Evolutionary conservation across 2,329 filamentous ascomycete genomes (phyloP), one percentile per base, ranked within the genome.

Genomic region (Aspergillus eucalypticola): DNA sequence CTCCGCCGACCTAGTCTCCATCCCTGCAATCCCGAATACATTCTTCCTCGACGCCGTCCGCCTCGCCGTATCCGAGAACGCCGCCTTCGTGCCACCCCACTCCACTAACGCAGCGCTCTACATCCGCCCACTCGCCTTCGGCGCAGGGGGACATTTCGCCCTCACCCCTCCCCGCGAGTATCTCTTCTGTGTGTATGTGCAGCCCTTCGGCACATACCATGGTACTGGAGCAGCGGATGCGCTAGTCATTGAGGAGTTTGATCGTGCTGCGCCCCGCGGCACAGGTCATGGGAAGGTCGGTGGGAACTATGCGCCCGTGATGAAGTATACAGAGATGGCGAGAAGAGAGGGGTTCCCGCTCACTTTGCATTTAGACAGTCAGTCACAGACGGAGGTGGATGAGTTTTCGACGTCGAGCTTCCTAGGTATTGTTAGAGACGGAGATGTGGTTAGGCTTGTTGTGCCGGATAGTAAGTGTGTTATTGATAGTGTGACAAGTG

Each of bases 401-500:
- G 56, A 58, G 25, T 58, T 58, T 8, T 52, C 46, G 6, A 58
- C 56, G 48, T 42, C 29, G 10, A 39, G 48, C 17, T 58, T 58
- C 35, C 11, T 58, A 8, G 56, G 56, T 1, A 35, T 58, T 13
- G 8, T 32, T 5, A 58, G 27, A 27, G 25, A 53, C 2, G 23
- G 6, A n/a, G 35, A 13, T 4, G 21, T 17, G 11, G 35, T 39
- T 13, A 58, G 15, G 46, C n/a, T 51, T 6, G 56, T 58, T 8
- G 56, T 58, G n/a, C 56, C 56, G n/a, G 49, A 50, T 27, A 58
- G 56, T 41, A 13, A n/a, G 39, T 32, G 23, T 32, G 41, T 58
- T 35, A 41, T 58, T 15, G 51, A 58, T 35, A 58, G 56, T 53
- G 56, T 58, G 2, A 58, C 56, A 8, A 58, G 56, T 35, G 39